Evolutionary conservation across 2,329 filamentous ascomycete genomes (phyloP), one percentile per base, ranked within the genome.

Genomic region (Xylariales sp.): DNA sequence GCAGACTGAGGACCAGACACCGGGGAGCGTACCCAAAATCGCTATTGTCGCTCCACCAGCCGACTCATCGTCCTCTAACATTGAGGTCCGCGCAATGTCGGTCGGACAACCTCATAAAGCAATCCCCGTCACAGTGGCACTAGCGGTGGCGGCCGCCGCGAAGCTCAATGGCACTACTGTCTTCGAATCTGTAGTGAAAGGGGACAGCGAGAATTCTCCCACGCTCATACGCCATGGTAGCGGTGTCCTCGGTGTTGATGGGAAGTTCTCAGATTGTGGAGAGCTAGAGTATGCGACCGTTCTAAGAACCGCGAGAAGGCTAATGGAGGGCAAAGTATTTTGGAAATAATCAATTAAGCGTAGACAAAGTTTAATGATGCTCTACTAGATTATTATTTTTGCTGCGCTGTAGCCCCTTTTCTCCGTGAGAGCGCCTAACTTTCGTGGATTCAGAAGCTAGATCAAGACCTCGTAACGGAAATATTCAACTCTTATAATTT

Each of bases 81-180:
- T 80, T 1, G 80, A 83, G 71, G 78, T 87, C 36, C 78, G 79
- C 39, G 84, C 84, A 4, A 59, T 86, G 76, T 79, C 83, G 71
- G 75, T 86, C 80, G 73, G 83, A 3, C 81, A 83, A 69, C 78
- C 81, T 5, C 82, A 84, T 69, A 83, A 80, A 72, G 81, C 81
- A 0, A 77, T 81, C 8, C 82, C 81, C 3, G 72, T 82, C 55
- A 83, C 81, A 3, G 71, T 83, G 32, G 80, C 80, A 14, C 70
- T 83, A 23, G 81, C 80, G 50, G 73, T 83, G 5, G 81, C 79
- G 0, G 80, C 81, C 0, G 81, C 81, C 1, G 76, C 78, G 6
- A 77, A 78, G 45, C 76, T 83, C 7, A 36, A 62, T 5, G 67
- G 64, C 14, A 69, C 69, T 18, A 34, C 36, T 10, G 54, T 45